Percentiles rank a stretch among this genome's conserved stretches.
Conservation (phyloP, 2,329 filamentous ascomycete genomes). For the Grosmannia clavigera region DNA sequence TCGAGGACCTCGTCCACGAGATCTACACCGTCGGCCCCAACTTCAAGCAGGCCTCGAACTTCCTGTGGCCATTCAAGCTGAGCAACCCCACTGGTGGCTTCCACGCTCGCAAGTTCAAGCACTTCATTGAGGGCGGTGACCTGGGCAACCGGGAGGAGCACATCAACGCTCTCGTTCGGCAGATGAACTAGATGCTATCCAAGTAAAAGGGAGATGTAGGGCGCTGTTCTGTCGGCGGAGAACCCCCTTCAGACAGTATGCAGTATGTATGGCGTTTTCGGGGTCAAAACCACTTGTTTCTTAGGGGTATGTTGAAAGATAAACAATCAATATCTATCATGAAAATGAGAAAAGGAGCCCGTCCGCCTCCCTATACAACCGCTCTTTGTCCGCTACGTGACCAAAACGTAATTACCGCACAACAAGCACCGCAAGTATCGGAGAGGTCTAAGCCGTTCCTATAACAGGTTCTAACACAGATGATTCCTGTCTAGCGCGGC, state of each 20-base stretch:
- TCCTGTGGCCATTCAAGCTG: constrained; percentile 99
- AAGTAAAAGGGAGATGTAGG: neutral
- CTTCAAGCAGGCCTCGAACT: constrained; percentile 99
- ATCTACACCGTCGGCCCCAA: constrained; percentile 98
- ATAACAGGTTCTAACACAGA: neutral
- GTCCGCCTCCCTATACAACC: neutral
- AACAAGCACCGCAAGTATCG: too few relatives aligned
- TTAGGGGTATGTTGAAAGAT: neutral
- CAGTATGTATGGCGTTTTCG: constrained; percentile 1
- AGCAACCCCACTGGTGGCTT: constrained; percentile 97
- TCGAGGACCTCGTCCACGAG: constrained; percentile 99
- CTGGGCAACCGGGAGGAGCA: constrained; percentile 96
- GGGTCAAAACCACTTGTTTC: neutral
- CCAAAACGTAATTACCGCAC: too few relatives aligned
- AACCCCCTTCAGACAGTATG: constrained; percentile 4
- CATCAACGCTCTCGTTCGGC: constrained; percentile 91
- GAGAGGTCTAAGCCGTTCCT: too few relatives aligned
- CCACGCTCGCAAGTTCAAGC: constrained; percentile 94
- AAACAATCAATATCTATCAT: constrained; percentile 1
- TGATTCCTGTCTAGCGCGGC: neutral
- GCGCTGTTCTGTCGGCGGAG: constrained; percentile 16
- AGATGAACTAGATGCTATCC: constrained; percentile 76
- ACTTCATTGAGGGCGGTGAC: constrained; percentile 98
- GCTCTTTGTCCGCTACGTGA: too few relatives aligned
- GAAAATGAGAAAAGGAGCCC: neutral